Base-by-base conservation (phyloP, 2,329 filamentous ascomycete genomes). In the Alternaria gansuensis region DNA sequence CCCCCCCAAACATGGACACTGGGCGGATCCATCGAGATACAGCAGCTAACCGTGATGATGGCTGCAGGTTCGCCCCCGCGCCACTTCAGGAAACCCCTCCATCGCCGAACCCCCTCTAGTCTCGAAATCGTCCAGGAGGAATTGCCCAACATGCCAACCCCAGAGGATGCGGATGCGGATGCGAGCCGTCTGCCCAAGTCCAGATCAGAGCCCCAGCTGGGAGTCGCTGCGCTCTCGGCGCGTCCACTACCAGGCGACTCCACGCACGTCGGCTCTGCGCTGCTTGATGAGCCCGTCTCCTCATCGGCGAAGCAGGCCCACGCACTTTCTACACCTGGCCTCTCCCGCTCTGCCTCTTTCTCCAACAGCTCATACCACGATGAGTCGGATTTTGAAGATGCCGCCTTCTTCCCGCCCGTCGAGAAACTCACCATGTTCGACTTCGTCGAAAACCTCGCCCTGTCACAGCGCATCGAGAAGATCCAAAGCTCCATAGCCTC, bases 371-470 rank as follows among this genome's bases (percentile, higher is more conserved):
- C 89, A n/a, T 92, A 92, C 71, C 91, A 95, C 57, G 91, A 95
- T 69, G 92, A 81, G 37, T 95, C 91, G 86, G 92, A 96, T 63
- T 70, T 91, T 85, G 92, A 97, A 60, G 71, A 76, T 36, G 67
- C 66, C 29, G 65, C 74, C 59, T 76, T 77, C 23, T 90, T 96
- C 62, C 92, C 93, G 9, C 93, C 94, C 0, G 82, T 97, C 24
- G 95, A 99, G 76, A 90, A 92, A 51, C 83, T 99, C 53, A 93
- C 91, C 37, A 87, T 98, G 57, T 92, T 99, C 70, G 95, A 99
- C 74, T 84, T 99, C 48, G 86, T 99, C 66, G 94, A 97, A 79
- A 98, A 97, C 75, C 79, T 99, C 64, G 91, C 93, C 5, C 83
- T 99, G 31, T 90, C 93, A 1, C 91, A 96, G 72, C 91, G 94